These are phyloP conservation scores for Collybiopsis luxurians DNA, from an alignment of 768 basidiomycete genomes.

Conservation along the genomic window DNA sequence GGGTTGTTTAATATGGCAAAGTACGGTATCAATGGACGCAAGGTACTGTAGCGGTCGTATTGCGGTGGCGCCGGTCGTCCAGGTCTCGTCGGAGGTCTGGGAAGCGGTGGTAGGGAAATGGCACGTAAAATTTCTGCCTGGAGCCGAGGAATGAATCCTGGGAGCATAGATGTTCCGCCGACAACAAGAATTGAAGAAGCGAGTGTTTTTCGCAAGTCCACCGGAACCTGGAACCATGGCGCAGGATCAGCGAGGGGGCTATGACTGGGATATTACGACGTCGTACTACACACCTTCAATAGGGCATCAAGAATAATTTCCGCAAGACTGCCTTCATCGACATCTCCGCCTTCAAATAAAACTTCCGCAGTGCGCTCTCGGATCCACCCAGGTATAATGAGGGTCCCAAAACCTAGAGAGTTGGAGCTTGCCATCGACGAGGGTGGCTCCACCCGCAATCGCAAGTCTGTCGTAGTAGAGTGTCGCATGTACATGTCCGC, in stretches of 20 bases:
- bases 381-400: constrained; percentile 93
- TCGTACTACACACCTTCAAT: constrained; percentile 62
- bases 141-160: constrained; percentile 91
- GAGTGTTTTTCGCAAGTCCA: constrained; percentile 85
- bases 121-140: constrained; percentile 71
- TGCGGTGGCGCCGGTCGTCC: constrained; percentile 39
- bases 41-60: constrained; percentile 72
- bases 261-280: no score
- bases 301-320: constrained; percentile 79
- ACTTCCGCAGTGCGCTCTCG: constrained; percentile 89
- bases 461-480: constrained; percentile 75
- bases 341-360: constrained; percentile 85
- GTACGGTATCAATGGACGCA: constrained; percentile 69
- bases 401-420: constrained; percentile 70
- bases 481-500: constrained; percentile 70
- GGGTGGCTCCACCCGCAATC: constrained; percentile 68
- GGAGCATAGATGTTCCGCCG: constrained; percentile 90
- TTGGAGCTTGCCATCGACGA: constrained; percentile 36
- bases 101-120: constrained; percentile 37
- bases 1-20: constrained; percentile 89
- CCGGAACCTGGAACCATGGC: constrained; percentile 58
- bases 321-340: constrained; percentile 82
- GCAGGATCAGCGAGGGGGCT: constrained; percentile 11
- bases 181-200: constrained; percentile 81
- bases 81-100: constrained; percentile 34